These are phyloP conservation scores for Calonectria henricotiae DNA, from an alignment of 2,329 filamentous ascomycete species.

Conservation along the genomic window DNA sequence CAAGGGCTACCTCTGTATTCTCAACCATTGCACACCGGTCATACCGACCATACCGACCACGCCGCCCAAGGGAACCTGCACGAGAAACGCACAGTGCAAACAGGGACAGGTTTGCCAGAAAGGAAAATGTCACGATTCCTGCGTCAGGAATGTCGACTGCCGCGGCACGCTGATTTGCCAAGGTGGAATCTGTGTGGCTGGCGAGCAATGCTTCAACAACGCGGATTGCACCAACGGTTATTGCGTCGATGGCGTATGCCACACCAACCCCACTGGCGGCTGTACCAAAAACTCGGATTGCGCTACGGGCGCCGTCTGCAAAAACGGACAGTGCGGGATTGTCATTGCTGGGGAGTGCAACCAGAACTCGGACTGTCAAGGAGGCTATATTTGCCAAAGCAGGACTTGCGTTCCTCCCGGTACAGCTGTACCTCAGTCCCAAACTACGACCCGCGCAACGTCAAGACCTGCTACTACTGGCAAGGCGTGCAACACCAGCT, in stretches of 20 bases:
- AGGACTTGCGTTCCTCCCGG: not conserved
- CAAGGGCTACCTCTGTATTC: conserved; percentile 38
- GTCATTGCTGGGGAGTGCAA: conserved; percentile 1
- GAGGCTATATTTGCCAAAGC: not conserved
- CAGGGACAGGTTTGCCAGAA: conserved; percentile 4
- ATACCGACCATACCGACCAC: not conserved
- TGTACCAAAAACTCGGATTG: not conserved
- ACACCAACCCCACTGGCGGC: no score
- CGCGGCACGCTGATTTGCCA: no score
- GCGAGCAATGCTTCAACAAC: no score
- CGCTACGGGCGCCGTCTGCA: not conserved
- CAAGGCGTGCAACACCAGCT: not conserved
- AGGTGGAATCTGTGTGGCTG: no score
- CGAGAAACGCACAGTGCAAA: not conserved
- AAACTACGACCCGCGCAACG: not conserved
- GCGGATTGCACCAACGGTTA: no score
- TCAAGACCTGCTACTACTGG: not conserved
- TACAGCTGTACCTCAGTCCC: not conserved
- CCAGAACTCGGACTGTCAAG: not conserved
- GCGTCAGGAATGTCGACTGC: not conserved
- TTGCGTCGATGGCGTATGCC: no score
- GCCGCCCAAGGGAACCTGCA: not conserved
- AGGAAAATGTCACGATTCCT: not conserved
- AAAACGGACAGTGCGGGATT: conserved; percentile 8
- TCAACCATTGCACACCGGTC: conserved; percentile 38